These are phyloP conservation scores for Kodamaea kaohsiungensis DNA, from an alignment of 805 yeast genomes.

Conservation along the genomic window DNA sequence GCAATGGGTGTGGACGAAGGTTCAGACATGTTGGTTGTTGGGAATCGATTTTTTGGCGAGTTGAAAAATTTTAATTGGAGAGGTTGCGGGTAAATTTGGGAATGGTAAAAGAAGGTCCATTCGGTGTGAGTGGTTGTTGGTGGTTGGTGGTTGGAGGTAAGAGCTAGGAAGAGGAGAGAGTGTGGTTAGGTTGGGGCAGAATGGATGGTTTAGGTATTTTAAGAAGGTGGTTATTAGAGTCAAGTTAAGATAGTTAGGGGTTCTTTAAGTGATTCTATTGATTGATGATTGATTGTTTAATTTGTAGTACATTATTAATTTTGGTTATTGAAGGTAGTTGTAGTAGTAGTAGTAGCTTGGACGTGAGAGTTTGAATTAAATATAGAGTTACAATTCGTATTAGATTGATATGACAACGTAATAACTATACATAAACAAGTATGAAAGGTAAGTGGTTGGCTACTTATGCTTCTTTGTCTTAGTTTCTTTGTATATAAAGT, in stretches of 20 bases:
- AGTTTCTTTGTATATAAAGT: too few relatives aligned
- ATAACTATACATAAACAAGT: too few relatives aligned
- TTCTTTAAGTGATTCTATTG: not conserved
- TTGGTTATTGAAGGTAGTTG: too few relatives aligned
- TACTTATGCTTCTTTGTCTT: too few relatives aligned
- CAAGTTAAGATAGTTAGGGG: not conserved
- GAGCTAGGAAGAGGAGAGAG: not conserved
- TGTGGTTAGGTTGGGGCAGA: not conserved
- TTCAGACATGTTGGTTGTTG: slow-evolving; percentile 10
- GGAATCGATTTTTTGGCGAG: not conserved
- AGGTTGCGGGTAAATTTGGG: slow-evolving; percentile 3
- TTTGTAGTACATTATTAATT: too few relatives aligned
- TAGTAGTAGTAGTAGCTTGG: not conserved
- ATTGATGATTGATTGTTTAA: not conserved
- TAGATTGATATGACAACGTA: too few relatives aligned
- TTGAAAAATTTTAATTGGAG: slow-evolving; percentile 1
- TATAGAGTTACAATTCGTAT: too few relatives aligned
- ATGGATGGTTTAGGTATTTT: too few relatives aligned
- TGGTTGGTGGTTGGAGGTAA: not conserved
- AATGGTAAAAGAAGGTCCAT: not conserved
- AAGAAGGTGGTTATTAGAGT: too few relatives aligned
- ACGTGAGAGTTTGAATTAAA: not conserved
- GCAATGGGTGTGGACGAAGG: slow-evolving; percentile 42
- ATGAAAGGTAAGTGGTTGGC: too few relatives aligned
- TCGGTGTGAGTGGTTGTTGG: not conserved